Evolutionary conservation across 2,329 filamentous ascomycete genomes (phyloP).

Genomic region (Pseudogymnoascus sp.): DNA sequence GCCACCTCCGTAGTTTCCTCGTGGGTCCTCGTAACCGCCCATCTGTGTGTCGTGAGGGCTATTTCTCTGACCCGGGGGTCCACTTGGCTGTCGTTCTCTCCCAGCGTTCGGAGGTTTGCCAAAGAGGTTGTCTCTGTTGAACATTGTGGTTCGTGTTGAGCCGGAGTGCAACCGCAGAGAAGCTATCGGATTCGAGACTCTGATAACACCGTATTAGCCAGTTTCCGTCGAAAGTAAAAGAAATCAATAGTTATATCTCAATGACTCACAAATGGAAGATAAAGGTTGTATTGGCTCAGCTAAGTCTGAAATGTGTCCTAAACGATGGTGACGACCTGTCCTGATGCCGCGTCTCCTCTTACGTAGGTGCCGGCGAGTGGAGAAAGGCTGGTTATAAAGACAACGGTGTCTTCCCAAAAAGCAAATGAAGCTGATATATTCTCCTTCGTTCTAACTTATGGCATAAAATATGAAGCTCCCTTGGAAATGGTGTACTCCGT

Average conservation of each 20-base stretch:
- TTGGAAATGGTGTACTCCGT: conserved; percentile 12
- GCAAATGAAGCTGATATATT: not conserved
- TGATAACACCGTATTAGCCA: conserved; percentile 34
- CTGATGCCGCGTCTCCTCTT: conserved; percentile 8
- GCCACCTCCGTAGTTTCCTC: conserved; percentile 17
- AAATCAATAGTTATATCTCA: not conserved
- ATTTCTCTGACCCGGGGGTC: conserved; percentile 28
- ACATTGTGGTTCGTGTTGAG: conserved; percentile 27
- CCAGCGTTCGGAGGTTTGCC: conserved; percentile 34
- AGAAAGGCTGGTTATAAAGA: not conserved
- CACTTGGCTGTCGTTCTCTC: conserved; percentile 29
- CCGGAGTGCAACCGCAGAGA: not conserved
- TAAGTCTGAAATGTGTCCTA: conserved; percentile 9
- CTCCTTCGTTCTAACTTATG: not conserved
- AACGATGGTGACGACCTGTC: conserved; percentile 10
- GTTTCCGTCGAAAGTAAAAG: not conserved
- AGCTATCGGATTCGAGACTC: conserved; percentile 4
- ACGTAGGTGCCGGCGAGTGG: conserved; percentile 4
- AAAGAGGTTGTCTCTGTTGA: conserved; percentile 40
- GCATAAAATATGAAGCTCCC: conserved; percentile 12
- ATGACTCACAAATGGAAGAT: not conserved
- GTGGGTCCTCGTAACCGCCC: conserved; percentile 22
- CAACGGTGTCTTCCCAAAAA: not conserved
- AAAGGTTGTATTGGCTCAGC: conserved; percentile 2
- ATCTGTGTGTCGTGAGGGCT: conserved; percentile 24